Percentiles rank a stretch among this genome's conserved stretches.
Conservation (phyloP, 495 filamentous ascomycete genomes). For the Penicillium tannophilum region DNA sequence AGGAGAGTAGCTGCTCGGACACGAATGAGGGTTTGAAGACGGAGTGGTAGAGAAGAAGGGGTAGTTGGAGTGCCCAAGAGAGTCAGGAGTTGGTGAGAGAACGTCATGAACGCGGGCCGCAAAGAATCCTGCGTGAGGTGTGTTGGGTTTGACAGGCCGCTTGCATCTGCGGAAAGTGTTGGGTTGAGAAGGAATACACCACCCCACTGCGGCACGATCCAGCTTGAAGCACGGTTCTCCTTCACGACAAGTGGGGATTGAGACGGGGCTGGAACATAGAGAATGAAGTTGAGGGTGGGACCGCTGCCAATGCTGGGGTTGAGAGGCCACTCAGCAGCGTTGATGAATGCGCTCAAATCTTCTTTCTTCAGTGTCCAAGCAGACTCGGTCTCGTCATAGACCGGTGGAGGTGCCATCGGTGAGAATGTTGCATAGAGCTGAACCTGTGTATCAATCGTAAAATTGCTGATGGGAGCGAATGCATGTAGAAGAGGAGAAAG, state of each 20-base stretch:
- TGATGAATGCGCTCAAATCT: conserved; percentile 91
- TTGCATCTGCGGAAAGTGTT: conserved; percentile 36
- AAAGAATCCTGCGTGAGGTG: conserved; percentile 62
- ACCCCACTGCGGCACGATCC: conserved; percentile 97
- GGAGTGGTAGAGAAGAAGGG: conserved; percentile 77
- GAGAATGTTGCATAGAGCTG: conserved; percentile 84
- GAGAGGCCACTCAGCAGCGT: conserved; percentile 96
- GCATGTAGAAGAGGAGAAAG: conserved; percentile 78
- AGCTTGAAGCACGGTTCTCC: conserved; percentile 76
- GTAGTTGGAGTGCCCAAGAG: conserved; percentile 84
- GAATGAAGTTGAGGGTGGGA: conserved; percentile 92
- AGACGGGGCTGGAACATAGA: conserved; percentile 71
- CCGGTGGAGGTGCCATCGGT: conserved; percentile 67
- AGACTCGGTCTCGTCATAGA: conserved; percentile 51
- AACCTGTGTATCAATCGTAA: conserved; percentile 95
- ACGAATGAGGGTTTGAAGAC: conserved; percentile 79
- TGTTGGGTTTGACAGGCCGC: conserved; percentile 28
- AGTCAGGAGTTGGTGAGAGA: conserved; percentile 88
- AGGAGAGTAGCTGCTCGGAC: conserved; percentile 85
- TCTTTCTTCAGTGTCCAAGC: conserved; percentile 77
- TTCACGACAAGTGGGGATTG: conserved; percentile 68
- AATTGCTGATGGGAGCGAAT: conserved; percentile 83
- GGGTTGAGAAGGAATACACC: conserved; percentile 81
- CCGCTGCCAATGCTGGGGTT: conserved; percentile 91
- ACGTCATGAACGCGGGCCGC: conserved; percentile 79